Evolutionary conservation across 176 grass and related monocot genomes (phyloP), one percentile per base, ranked within the genome.

Genomic region (Ensete glaucum): DNA sequence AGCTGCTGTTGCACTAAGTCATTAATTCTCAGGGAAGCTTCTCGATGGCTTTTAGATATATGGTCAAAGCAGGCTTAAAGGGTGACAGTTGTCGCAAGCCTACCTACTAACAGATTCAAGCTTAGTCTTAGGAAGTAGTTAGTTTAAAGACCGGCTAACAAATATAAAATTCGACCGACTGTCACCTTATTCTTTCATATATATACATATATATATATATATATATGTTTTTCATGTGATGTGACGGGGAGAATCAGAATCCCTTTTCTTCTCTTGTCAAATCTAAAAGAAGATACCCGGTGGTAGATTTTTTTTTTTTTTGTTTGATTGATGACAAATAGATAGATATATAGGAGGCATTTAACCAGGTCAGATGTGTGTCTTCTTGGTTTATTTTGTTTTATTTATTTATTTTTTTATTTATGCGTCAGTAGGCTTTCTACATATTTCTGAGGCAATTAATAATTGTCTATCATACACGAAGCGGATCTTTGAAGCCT

Each of bases 191-290:
- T 34, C 79, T 73, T 77, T 73, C 54, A 84, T 84, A 82, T 84
- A 86, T 25, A 25, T 25, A 25, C 1, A 25, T 23, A 23, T 23
- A 23, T 23, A 23, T 23, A 23, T 23, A 23, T 23, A 23, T 23
- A 23, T 23, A 23, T 23, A 23, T 23, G 22, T 23, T 23, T 84
- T 84, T 85, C 81, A 27, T 3, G 20, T 23, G 76, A 87, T 85
- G 88, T 82, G 88, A 91, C 80, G 69, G 76, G 69, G 0, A 53
- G 88, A 87, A 91, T 83, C 23, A 71, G 68, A 51, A 71, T 62
- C 48, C 59, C 15, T 49, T 53, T 53, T 11, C 9, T 58, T 22
- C 73, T 51, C 20, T 25, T 25, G 5, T 20, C 15, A 12, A 62
- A 2, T 23, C 20, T 63, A 10, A 9, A 22, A 21, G 20, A 24